phyloP scores from a whole-genome alignment of 1,284 basidiomycete genomes.

The Fistulinella cinereoalba region DNA sequence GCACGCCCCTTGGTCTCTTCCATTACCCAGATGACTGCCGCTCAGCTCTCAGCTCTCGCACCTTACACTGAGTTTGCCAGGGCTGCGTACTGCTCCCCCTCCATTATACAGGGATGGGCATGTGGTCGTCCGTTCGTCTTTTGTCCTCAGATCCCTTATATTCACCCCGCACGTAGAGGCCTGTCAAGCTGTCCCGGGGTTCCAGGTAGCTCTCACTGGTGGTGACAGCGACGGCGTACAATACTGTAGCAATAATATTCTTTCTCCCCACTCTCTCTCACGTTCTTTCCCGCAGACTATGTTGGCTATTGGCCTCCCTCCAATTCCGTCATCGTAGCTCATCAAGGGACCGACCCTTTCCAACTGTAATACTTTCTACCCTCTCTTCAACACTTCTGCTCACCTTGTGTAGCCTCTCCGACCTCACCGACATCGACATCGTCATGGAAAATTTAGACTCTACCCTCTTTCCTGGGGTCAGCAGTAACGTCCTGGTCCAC shows the following conservation, averaged over 20 bases:
- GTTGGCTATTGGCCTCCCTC: slow-evolving; percentile 34
- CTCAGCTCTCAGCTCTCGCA: slow-evolving; percentile 37
- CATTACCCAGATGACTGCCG: slow-evolving; percentile 35
- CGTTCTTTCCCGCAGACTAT: slow-evolving; percentile 26
- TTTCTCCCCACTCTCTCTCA: slow-evolving; percentile 2
- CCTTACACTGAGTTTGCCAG: slow-evolving; percentile 51
- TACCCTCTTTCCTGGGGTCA: slow-evolving; percentile 37
- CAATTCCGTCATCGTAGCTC: slow-evolving; percentile 34
- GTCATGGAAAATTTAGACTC: slow-evolving; percentile 27
- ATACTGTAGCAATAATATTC: slow-evolving; percentile 32
- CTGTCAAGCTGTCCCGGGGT: slow-evolving; percentile 37
- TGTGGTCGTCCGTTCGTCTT: slow-evolving; percentile 42
- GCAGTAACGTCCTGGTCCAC: slow-evolving; percentile 30
- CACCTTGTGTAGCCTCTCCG: slow-evolving; percentile 21
- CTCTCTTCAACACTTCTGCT: not conserved
- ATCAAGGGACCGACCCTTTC: slow-evolving; percentile 35
- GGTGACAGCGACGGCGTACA: slow-evolving; percentile 38
- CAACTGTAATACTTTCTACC: slow-evolving; percentile 20
- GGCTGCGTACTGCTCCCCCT: slow-evolving; percentile 48
- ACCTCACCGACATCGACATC: slow-evolving; percentile 34
- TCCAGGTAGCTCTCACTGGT: slow-evolving; percentile 37
- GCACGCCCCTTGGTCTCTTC: slow-evolving; percentile 13
- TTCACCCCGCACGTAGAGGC: slow-evolving; percentile 24
- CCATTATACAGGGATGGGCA: slow-evolving; percentile 40
- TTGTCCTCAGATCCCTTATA: not conserved